Evolutionary conservation across 1,284 basidiomycete species (phyloP).

Genomic region (Coniferiporia weirii): DNA sequence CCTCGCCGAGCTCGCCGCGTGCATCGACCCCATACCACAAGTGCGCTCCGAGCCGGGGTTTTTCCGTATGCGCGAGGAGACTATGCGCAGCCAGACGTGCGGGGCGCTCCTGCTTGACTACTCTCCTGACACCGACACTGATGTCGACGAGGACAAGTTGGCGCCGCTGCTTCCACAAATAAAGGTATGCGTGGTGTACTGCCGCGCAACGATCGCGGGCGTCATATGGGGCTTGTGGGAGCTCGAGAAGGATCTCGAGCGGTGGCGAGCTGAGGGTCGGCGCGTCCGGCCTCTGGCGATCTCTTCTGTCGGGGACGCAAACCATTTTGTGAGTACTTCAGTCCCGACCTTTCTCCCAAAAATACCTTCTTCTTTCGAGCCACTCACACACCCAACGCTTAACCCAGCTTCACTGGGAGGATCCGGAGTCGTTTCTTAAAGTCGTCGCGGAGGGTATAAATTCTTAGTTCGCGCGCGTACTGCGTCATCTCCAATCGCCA

Average conservation of each 20-base stretch:
- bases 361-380: not conserved
- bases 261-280: slow-evolving; percentile 14
- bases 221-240: slow-evolving; percentile 21
- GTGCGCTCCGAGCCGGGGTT: slow-evolving; percentile 8
- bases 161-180: not conserved
- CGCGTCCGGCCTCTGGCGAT: slow-evolving; percentile 18
- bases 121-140: too few species aligned
- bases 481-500: too few species aligned
- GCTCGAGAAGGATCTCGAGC: slow-evolving; percentile 19
- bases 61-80: not conserved
- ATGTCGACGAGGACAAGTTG: too few species aligned
- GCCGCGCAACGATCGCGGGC: slow-evolving; percentile 17
- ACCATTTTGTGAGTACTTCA: slow-evolving; percentile 26
- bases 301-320: slow-evolving; percentile 22
- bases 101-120: slow-evolving; percentile 1
- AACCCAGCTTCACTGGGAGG: too few species aligned
- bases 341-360: too few species aligned
- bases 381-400: too few species aligned
- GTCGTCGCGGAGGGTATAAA: too few species aligned
- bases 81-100: not conserved
- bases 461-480: too few species aligned
- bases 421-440: too few species aligned
- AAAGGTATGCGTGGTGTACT: slow-evolving; percentile 5
- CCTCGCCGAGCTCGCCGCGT: not conserved
- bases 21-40: slow-evolving; percentile 7